phyloP scores from a whole-genome alignment of 2,329 filamentous ascomycete species.

The Neonectria punicea region DNA sequence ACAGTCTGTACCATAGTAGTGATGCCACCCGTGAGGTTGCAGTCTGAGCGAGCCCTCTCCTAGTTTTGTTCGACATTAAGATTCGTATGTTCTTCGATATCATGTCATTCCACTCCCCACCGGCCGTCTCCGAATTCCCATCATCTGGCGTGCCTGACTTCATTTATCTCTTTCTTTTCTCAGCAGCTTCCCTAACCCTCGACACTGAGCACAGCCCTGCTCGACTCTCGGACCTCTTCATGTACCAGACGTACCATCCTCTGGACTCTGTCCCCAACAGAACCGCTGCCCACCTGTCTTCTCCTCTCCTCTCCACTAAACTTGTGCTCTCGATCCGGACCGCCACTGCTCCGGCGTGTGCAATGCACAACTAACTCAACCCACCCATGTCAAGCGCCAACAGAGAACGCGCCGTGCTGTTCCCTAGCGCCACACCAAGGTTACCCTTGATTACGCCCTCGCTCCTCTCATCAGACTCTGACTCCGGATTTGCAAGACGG shows the following conservation, averaged over 20 bases:
- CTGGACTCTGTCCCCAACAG: background rate
- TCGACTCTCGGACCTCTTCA: background rate
- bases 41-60: background rate
- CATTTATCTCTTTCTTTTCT: background rate
- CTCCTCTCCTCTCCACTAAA: background rate
- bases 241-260: slow-evolving; percentile 3
- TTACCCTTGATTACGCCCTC: background rate
- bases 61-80: background rate
- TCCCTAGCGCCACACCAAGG: background rate
- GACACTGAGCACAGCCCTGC: background rate
- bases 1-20: background rate
- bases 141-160: background rate
- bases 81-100: no score
- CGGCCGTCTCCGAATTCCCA: background rate
- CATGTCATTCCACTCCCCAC: background rate
- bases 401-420: background rate
- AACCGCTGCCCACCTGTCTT: background rate
- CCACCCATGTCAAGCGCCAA: background rate
- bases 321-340: background rate
- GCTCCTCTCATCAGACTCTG: background rate
- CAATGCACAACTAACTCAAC: background rate
- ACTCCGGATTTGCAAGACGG: background rate
- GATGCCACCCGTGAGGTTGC: background rate
- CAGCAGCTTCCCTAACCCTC: background rate
- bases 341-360: background rate